Percentiles rank a stretch among this genome's conserved stretches.
phyloP scores from a whole-genome alignment of 2,329 filamentous ascomycete genomes.

The Pseudocercospora crystallina region DNA sequence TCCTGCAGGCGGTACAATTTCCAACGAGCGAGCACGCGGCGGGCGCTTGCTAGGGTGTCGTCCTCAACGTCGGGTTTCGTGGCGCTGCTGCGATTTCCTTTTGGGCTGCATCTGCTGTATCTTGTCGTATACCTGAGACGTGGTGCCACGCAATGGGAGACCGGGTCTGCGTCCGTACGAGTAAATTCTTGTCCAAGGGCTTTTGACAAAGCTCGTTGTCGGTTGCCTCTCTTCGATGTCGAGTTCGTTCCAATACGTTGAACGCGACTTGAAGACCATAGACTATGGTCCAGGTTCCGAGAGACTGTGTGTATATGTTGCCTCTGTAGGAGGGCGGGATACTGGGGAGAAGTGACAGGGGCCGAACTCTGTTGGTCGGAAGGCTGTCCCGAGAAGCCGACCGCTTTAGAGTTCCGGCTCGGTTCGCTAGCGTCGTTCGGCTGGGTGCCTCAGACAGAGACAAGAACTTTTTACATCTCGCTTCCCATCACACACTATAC shows the following conservation, averaged over 20 bases:
- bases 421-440: not conserved
- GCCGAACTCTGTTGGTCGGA: no score
- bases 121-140: not conserved
- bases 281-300: no score
- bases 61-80: not conserved
- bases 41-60: not conserved
- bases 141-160: not conserved
- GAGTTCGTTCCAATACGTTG: no score
- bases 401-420: no score
- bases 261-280: no score
- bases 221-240: no score
- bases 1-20: not conserved
- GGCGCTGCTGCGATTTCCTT: slow-evolving; percentile 3
- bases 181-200: not conserved
- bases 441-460: no score
- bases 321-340: no score
- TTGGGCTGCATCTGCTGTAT: not conserved
- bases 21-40: not conserved
- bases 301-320: no score
- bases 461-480: not conserved
- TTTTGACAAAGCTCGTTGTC: no score
- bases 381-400: no score
- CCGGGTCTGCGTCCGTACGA: not conserved
- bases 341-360: no score
- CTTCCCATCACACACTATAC: not conserved